Percentiles rank a stretch among this genome's conserved stretches.
phyloP scores from a whole-genome alignment of 1,284 basidiomycete species.

The Cystobasidium sp. region DNA sequence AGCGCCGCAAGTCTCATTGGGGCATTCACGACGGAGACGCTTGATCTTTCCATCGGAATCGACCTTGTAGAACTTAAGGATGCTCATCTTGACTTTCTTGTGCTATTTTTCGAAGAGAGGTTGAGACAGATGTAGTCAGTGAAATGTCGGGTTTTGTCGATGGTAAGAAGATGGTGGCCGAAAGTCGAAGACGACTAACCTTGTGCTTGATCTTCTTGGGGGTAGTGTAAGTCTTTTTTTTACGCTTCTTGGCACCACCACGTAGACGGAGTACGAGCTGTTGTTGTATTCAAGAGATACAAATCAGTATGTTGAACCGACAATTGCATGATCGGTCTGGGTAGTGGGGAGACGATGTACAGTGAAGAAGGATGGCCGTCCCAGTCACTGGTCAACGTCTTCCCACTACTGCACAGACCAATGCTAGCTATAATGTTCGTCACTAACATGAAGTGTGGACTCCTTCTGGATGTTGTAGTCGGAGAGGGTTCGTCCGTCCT shows the following conservation, averaged over 20 bases:
- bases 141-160: too few relatives aligned
- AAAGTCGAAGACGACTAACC: not conserved
- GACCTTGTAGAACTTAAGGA: constrained; percentile 99
- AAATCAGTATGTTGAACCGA: not conserved
- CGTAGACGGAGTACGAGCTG: constrained; percentile 67
- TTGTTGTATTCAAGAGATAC: not conserved
- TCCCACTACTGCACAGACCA: not conserved
- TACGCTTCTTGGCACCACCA: constrained; percentile 98
- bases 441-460: constrained; percentile 55
- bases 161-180: too few relatives aligned
- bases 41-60: constrained; percentile 99
- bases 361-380: constrained; percentile 42
- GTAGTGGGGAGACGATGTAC: not conserved
- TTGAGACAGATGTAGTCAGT: not conserved
- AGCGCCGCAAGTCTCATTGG: constrained; percentile 83
- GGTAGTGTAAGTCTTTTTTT: constrained; percentile 90
- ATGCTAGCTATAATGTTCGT: too few relatives aligned
- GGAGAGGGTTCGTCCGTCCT: constrained; percentile 60
- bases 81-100: constrained; percentile 99
- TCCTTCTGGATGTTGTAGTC: constrained; percentile 59
- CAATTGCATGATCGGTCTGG: not conserved
- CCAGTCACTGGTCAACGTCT: not conserved
- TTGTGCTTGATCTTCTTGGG: constrained; percentile 99
- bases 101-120: constrained; percentile 61
- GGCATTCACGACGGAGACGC: constrained; percentile 96